A percentile compares a stretch with the other conserved stretches of the same genome.
These are phyloP conservation scores for Mortierella sp. DNA, from an alignment of 371 early-diverging fungal genomes.

Conservation along the genomic window DNA sequence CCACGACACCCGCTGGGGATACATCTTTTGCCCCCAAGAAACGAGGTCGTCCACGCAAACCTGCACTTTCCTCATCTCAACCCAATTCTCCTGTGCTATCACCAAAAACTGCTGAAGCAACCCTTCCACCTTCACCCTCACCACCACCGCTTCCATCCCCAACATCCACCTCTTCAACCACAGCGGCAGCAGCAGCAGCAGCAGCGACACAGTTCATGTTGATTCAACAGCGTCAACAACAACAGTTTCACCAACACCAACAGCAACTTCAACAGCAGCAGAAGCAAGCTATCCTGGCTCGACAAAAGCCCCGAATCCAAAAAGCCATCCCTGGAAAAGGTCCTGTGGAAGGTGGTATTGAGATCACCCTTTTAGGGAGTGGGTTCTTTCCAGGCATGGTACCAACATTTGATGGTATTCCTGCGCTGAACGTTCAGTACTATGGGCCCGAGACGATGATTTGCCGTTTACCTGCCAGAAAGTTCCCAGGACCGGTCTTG, in stretches of 20 bases:
- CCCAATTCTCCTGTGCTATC: conserved; percentile 31
- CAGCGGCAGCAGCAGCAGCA: conserved; percentile 27
- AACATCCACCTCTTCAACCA: conserved; percentile 7
- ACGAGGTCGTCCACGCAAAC: conserved; percentile 51
- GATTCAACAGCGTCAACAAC: conserved; percentile 39
- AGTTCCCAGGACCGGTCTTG: conserved; percentile 77
- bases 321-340: conserved; percentile 80
- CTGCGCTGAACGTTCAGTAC: conserved; percentile 72
- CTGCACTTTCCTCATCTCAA: conserved; percentile 15
- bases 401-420: conserved; percentile 79
- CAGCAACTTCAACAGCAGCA: conserved; percentile 50
- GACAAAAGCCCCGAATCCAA: conserved; percentile 56
- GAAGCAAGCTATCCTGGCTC: conserved; percentile 49
- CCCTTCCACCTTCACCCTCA: conserved; percentile 17
- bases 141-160: conserved; percentile 13
- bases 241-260: conserved; percentile 42
- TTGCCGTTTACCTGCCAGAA: conserved; percentile 81
- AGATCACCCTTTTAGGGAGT: conserved; percentile 79
- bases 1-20: not conserved
- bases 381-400: conserved; percentile 77
- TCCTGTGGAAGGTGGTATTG: conserved; percentile 82
- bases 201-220: conserved; percentile 37
- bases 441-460: conserved; percentile 80
- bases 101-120: not conserved
- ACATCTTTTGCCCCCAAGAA: conserved; percentile 42